Percentiles rank a stretch among this genome's conserved stretches.
Evolutionary conservation across 306 rosid species (phyloP).

Genomic region (Luffa acutangula): DNA sequence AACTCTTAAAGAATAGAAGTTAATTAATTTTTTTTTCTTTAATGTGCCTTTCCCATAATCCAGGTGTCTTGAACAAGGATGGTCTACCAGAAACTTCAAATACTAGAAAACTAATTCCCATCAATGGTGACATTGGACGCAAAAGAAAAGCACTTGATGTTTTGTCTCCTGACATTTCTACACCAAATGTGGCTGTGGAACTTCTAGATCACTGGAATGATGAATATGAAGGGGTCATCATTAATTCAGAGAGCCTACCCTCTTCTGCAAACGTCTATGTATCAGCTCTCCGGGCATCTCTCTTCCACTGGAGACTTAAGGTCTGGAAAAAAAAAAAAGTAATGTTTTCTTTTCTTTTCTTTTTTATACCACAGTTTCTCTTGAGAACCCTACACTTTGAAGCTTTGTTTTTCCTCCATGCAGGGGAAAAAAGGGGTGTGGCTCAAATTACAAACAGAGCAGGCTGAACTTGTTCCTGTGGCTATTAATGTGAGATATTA

Average conservation of each 20-base stretch:
- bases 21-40: not conserved
- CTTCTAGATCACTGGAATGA: slow-evolving; percentile 32
- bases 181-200: slow-evolving; percentile 14
- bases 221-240: slow-evolving; percentile 29
- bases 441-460: slow-evolving; percentile 33
- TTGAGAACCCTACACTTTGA: not conserved
- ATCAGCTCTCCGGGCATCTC: slow-evolving; percentile 27
- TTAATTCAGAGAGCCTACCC: slow-evolving; percentile 29
- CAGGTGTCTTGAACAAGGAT: not conserved
- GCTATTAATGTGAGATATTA: slow-evolving; percentile 28
- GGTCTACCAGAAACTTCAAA: not conserved
- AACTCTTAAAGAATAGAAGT: not conserved
- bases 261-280: slow-evolving; percentile 25
- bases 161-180: slow-evolving; percentile 19
- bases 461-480: slow-evolving; percentile 31
- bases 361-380: not conserved
- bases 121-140: not conserved
- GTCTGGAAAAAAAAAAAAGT: not conserved
- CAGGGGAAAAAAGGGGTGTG: slow-evolving; percentile 35
- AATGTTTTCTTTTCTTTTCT: not conserved
- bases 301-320: slow-evolving; percentile 27
- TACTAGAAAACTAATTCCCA: not conserved
- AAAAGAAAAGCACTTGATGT: slow-evolving; percentile 18
- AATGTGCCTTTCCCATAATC: not conserved
- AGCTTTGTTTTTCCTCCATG: not conserved